Percentiles rank a stretch among this genome's conserved stretches.
phyloP scores from a whole-genome alignment of 1,284 basidiomycete genomes.

The Boletellus sp. region DNA sequence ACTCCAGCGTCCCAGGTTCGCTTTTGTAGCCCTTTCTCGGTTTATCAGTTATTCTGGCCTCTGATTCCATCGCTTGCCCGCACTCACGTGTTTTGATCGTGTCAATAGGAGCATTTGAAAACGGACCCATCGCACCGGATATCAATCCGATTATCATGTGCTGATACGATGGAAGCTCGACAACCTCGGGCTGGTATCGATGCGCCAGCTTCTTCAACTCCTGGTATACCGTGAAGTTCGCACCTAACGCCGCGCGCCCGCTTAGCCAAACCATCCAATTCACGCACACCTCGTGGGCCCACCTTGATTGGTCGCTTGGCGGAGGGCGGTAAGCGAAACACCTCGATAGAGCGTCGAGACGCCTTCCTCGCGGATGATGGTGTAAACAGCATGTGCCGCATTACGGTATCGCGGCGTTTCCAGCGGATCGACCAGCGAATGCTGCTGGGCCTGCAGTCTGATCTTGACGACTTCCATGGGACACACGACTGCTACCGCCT shows the following conservation, averaged over 20 bases:
- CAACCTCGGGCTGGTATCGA: constrained; percentile 69
- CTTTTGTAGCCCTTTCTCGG: constrained; percentile 72
- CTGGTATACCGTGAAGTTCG: constrained; percentile 98
- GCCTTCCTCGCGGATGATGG: constrained; percentile 93
- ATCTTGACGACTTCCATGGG: constrained; percentile 99
- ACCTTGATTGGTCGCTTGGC: constrained; percentile 99
- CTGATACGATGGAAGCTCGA: constrained; percentile 87
- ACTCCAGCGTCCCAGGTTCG: constrained; percentile 75
- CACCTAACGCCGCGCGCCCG: constrained; percentile 49
- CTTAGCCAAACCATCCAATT: background rate
- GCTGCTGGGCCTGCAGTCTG: constrained; percentile 94
- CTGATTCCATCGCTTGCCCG: background rate
- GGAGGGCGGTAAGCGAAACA: constrained; percentile 87
- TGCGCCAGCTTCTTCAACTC: constrained; percentile 87
- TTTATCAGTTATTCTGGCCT: constrained; percentile 7
- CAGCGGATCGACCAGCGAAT: constrained; percentile 94
- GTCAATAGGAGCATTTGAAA: constrained; percentile 96
- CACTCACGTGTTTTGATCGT: constrained; percentile 91
- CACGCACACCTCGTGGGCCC: constrained; percentile 16
- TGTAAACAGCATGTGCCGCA: constrained; percentile 94
- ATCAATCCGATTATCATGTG: constrained; percentile 93
- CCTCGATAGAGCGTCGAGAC: constrained; percentile 86
- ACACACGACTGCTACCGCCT: constrained; percentile 92
- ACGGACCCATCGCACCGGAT: constrained; percentile 95
- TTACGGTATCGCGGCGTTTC: constrained; percentile 95